phyloP scores from a whole-genome alignment of 768 basidiomycete genomes.

The Rhodotorula taiwanensis region DNA sequence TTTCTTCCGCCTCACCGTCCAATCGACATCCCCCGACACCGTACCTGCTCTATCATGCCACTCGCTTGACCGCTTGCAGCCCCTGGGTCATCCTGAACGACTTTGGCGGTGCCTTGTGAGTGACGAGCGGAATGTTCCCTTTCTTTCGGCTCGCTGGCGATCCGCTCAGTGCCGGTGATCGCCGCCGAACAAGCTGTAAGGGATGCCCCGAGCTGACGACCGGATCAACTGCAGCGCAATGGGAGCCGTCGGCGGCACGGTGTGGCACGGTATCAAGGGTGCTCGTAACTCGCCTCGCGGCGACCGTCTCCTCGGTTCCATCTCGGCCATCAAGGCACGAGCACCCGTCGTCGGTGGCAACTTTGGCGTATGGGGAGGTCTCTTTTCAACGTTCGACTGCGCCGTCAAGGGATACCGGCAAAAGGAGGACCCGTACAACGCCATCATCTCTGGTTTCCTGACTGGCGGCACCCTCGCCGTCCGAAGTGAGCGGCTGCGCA shows the following conservation, averaged over 20 bases:
- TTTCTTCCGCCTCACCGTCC: too few species aligned
- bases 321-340: conserved; percentile 94
- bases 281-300: conserved; percentile 96
- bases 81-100: conserved; percentile 99
- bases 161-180: neutral
- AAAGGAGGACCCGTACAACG: conserved; percentile 68
- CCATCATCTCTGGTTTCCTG: conserved; percentile 95
- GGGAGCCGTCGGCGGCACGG: conserved; percentile 94
- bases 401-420: conserved; percentile 63
- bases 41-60: too few species aligned
- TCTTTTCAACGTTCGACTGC: conserved; percentile 98
- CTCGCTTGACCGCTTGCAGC: conserved; percentile 48
- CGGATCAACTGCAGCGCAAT: conserved; percentile 53
- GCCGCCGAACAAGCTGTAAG: neutral
- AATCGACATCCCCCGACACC: too few species aligned
- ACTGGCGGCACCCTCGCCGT: conserved; percentile 93
- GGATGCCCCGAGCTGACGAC: neutral
- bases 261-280: conserved; percentile 98
- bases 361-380: conserved; percentile 59
- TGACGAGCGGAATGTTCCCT: neutral
- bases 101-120: conserved; percentile 70
- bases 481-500: conserved; percentile 62
- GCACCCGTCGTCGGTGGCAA: conserved; percentile 98
- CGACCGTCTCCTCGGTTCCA: conserved; percentile 84
- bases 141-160: neutral